Percentiles rank a stretch among this genome's conserved stretches.
Conservation (phyloP, 1,139 yeast genomes). For the Yamadazyma songkhlaensis region DNA sequence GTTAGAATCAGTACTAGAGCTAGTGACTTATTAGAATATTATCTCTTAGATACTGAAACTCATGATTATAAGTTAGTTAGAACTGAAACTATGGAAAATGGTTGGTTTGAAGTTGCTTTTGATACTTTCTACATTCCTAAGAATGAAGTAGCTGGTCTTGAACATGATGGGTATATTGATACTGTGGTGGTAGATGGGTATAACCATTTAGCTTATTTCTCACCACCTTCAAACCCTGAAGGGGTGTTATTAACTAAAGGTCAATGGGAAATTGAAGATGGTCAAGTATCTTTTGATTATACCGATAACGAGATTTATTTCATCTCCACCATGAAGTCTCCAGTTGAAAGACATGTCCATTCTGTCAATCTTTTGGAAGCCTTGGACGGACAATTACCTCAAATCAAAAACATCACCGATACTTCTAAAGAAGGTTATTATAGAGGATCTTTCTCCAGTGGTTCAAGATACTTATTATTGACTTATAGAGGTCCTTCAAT, state of each 20-base stretch:
- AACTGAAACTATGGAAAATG: constrained; percentile 35
- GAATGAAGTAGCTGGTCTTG: constrained; percentile 41
- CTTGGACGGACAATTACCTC: constrained; percentile 21
- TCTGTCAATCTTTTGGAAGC: constrained; percentile 41
- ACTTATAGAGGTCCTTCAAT: constrained; percentile 63
- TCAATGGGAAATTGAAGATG: constrained; percentile 52
- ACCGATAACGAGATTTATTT: constrained; percentile 43
- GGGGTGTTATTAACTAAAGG: constrained; percentile 48
- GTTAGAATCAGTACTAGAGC: constrained; percentile 45
- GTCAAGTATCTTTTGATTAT: constrained; percentile 46
- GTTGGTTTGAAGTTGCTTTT: constrained; percentile 80
- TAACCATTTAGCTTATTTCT: constrained; percentile 55
- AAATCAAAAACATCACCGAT: constrained; percentile 51
- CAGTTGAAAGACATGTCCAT: constrained; percentile 53
- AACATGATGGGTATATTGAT: constrained; percentile 53
- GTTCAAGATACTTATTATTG: constrained; percentile 59
- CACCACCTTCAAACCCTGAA: constrained; percentile 46
- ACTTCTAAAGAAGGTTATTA: constrained; percentile 62
- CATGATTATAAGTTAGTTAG: constrained; percentile 33
- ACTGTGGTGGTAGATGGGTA: constrained; percentile 51
- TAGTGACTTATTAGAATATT: constrained; percentile 40
- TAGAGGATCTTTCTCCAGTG: constrained; percentile 64
- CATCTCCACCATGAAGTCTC: constrained; percentile 47
- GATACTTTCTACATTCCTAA: constrained; percentile 70
- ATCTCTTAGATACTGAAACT: constrained; percentile 31